Conservation (phyloP, 2,329 filamentous ascomycete species). For the Aureobasidium sp. region DNA sequence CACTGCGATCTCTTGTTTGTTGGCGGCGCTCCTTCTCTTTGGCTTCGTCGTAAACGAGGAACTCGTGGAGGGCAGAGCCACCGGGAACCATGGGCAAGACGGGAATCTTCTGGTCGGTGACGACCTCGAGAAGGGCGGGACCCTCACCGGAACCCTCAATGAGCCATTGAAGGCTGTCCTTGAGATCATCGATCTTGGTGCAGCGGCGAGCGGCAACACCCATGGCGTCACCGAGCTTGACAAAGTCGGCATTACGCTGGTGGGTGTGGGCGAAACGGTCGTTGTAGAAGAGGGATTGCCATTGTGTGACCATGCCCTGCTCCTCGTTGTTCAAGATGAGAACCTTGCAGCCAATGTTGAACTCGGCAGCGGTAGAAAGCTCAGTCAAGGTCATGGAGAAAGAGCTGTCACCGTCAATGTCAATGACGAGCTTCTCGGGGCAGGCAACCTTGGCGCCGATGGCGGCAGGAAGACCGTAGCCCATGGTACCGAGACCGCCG, state of each 20-base stretch:
- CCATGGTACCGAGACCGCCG: slow-evolving; percentile 93
- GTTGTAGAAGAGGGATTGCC: slow-evolving; percentile 96
- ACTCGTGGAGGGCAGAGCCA: slow-evolving; percentile 82
- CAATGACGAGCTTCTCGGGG: slow-evolving; percentile 76
- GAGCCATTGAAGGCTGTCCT: slow-evolving; percentile 75
- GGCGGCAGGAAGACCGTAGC: slow-evolving; percentile 84
- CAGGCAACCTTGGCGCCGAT: slow-evolving; percentile 88
- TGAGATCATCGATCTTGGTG: slow-evolving; percentile 65
- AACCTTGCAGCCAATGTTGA: slow-evolving; percentile 93
- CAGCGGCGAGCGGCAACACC: slow-evolving; percentile 66
- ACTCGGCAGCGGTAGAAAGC: slow-evolving; percentile 84
- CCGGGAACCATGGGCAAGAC: slow-evolving; percentile 97
- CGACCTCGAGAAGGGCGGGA: slow-evolving; percentile 85
- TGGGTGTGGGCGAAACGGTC: slow-evolving; percentile 89
- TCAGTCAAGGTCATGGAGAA: slow-evolving; percentile 99
- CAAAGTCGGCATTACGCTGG: slow-evolving; percentile 91
- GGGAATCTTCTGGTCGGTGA: slow-evolving; percentile 82
- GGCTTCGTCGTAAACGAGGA: slow-evolving; percentile 71
- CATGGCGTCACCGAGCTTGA: slow-evolving; percentile 89
- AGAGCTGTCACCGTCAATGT: slow-evolving; percentile 97
- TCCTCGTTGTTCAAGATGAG: slow-evolving; percentile 95
- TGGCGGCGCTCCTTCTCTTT: slow-evolving; percentile 33
- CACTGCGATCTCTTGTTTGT: slow-evolving; percentile 29
- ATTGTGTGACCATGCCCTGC: slow-evolving; percentile 97
- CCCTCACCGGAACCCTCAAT: slow-evolving; percentile 65